Conservation (phyloP, 2,329 filamentous ascomycete species). For the Cladophialophora carrionii region DNA sequence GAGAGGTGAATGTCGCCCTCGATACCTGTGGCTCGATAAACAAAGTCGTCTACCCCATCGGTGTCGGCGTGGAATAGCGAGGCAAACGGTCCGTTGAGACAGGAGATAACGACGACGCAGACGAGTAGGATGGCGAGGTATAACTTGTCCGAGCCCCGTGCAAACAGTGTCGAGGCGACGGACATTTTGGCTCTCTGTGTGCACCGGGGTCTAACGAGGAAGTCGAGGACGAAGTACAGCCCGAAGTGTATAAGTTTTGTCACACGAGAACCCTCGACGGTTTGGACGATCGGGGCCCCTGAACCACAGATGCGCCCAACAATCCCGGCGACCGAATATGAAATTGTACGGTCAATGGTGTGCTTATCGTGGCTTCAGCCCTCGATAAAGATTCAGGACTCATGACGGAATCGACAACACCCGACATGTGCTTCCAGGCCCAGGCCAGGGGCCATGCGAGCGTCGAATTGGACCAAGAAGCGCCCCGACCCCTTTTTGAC, state of each 20-base stretch:
- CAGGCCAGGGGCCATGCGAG: neutral
- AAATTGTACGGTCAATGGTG: neutral
- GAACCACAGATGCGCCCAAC: neutral
- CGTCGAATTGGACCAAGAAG: neutral
- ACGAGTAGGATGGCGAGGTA: conserved; percentile 15
- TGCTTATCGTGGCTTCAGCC: neutral
- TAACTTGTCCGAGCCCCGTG: conserved; percentile 11
- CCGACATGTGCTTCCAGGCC: neutral
- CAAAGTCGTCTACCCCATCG: conserved; percentile 3
- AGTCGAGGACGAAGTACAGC: neutral
- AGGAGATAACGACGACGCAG: conserved; percentile 8
- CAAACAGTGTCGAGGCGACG: conserved; percentile 6
- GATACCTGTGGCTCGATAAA: neutral
- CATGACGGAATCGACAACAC: neutral
- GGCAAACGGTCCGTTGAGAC: conserved; percentile 8
- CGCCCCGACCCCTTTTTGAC: neutral
- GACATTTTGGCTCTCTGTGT: conserved; percentile 9
- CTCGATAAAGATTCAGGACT: neutral
- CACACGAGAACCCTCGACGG: neutral
- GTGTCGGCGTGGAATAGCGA: conserved; percentile 9
- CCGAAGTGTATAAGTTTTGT: neutral
- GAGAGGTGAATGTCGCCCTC: neutral
- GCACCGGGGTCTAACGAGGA: neutral
- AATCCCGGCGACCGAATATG: neutral
- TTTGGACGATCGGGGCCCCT: neutral